Conservation (phyloP, 371 early-diverging fungal species). For the Nematocida sp. region DNA sequence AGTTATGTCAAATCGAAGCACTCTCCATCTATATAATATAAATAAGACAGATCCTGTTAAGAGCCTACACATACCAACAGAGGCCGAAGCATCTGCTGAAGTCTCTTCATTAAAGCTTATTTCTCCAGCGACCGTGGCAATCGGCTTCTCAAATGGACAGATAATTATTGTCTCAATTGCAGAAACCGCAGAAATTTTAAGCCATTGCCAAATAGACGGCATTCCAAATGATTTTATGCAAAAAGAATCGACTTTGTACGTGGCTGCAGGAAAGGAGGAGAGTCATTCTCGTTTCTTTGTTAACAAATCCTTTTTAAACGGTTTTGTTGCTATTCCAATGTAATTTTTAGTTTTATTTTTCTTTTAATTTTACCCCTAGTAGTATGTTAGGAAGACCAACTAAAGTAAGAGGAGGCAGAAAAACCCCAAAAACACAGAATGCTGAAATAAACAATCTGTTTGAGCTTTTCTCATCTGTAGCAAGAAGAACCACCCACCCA, state of each 20-base stretch:
- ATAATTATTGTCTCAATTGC: neutral
- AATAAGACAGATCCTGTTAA: conserved; percentile 4
- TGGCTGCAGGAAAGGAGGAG: conserved; percentile 50
- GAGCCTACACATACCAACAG: neutral
- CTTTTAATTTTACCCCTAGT: conserved; percentile 36
- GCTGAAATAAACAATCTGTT: conserved; percentile 45
- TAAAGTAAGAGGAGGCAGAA: conserved; percentile 55
- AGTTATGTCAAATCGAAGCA: conserved; percentile 15
- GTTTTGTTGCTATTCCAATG: neutral
- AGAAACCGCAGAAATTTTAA: neutral
- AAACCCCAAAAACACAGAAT: conserved; percentile 47
- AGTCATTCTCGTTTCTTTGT: conserved; percentile 39
- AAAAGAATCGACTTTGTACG: conserved; percentile 2
- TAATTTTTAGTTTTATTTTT: conserved; percentile 37
- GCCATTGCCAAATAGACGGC: neutral
- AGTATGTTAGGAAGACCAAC: conserved; percentile 35
- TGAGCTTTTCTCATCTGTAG: conserved; percentile 39
- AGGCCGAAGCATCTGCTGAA: neutral
- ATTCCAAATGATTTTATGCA: neutral
- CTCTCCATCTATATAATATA: conserved; percentile 23
- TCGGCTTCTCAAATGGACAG: conserved; percentile 1
- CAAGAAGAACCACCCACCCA: conserved; percentile 40
- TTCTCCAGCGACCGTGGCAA: neutral
- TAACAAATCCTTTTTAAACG: conserved; percentile 24
- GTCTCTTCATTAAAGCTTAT: neutral